Base-by-base conservation (phyloP, 164 flowering plant species). In the Tetracentron sinense region DNA sequence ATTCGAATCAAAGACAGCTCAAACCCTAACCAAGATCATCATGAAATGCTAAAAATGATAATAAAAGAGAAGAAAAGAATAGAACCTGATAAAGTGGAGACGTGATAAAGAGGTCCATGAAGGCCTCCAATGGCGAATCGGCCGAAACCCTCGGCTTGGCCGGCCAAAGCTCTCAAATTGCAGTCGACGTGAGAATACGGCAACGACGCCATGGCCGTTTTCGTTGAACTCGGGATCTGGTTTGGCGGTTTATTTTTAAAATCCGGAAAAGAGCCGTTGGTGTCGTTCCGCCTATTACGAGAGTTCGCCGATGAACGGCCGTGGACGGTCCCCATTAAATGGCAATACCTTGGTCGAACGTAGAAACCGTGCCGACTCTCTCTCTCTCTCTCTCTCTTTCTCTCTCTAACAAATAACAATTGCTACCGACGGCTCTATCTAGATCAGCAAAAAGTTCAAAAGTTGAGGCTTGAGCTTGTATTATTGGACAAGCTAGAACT, bases 81-180 rank as follows among this genome's bases (percentile, higher is more conserved):
- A 48, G 30, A n/a, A 84, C 96, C 96, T 8, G 81, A 76, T 21
- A 90, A 75, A 46, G 87, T 68, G 67, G 92, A 83, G 77, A 90
- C 92, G 42, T 64, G 69, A 49, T 75, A 82, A 38, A 88, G 57
- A 5, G 82, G 63, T 25, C 97, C 97, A 52, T 86, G 80, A 48
- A 88, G 80, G 14, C 97, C 97, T 5, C 97, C 97, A 49, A 88
- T 65, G 72, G 97, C 85, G 54, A 30, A 64, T 42, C 85, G 83
- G 19, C 97, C 97, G 61, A 88, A 91, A 25, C 97, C 97, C 75
- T 91, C 88, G 30, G 97, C 95, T 56, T 81, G 83, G 30, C 81
- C 85, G 53, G 95, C 85, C 31, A 90, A 81, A 31, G 85, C 77
- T 7, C 95, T 76, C 30, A 90, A 54, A 71, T 53, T 64, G 66